Evolutionary conservation across 768 basidiomycete species (phyloP), one percentile per base, ranked within the genome.

Genomic region (Suillus placidus): DNA sequence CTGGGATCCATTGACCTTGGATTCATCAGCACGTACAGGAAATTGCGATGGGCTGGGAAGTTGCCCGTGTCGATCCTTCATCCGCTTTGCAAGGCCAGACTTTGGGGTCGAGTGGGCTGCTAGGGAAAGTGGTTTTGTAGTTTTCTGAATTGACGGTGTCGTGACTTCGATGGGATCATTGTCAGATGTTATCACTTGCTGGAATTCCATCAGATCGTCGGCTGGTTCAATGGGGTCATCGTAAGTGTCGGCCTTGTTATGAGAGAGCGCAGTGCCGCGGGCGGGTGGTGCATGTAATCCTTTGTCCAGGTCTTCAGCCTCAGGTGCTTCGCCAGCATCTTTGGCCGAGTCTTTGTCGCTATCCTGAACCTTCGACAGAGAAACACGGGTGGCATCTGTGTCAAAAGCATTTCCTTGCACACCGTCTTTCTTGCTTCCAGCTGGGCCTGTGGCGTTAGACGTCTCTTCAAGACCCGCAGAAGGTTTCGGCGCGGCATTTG

Each of bases 201-300:
- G 47, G 16, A 71, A 60, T 58, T 68, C 66, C n/a, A 69, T 72
- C 65, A 79, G 70, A 63, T 76, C 77, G 16, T 83, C 83, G 1
- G 79, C 76, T 35, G 78, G 75, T 66, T 84, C 81, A 61, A 85
- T 85, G 9, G 83, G 82, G 66, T 86, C 84, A 14, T 18, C 64
- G 4, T 62, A 67, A 23, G 45, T 54, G 7, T 57, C 58, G 16
- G 3, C 12, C 38, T 42, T 42, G 30, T 60, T 20, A 14, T 26
- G 8, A 58, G 38, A 9, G 38, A 26, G 57, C 9, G 37, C 8
- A 16, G 23, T 26, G 16, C 40, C 40, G 12, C 26, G 38, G 4
- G 26, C 12, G 6, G 40, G 58, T 0, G 38, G 20, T 3, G 38
- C 20, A 42, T 40, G 18, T 20, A 26, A 60, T 7, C 18, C 38